Base-by-base conservation (phyloP, 2,329 filamentous ascomycete genomes). In the Penicillium sp. region DNA sequence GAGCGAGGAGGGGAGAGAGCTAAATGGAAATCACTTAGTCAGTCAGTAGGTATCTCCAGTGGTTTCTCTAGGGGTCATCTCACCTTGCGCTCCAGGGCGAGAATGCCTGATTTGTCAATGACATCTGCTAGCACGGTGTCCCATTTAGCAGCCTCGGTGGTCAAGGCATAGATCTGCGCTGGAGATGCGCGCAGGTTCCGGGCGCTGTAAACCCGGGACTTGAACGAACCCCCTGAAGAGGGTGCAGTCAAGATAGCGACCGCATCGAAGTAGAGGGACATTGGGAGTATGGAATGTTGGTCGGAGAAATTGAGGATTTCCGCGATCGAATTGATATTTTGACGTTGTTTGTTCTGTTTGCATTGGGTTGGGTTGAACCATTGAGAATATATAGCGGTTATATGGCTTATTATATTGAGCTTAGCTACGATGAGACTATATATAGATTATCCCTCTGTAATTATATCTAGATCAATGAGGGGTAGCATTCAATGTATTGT, bases 201-300 rank as follows among this genome's bases (percentile, higher is more conserved):
- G 58, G 82, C 81, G 43, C 77, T 81, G 74, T 94, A 97, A 45
- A 97, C 86, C 37, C 90, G 83, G 8, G 91, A 91, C 75, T 95
- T 96, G 62, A 97, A 82, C 27, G 91, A 96, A 19, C 91, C 91
- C n/a, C 89, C 88, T n/a, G 84, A 83, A 1, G 84, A 78, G 3
- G 86, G 77, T 7, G 82, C 83, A 4, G 84, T 83, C 56, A 99
- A 78, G 37, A 97, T 80, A 15, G 87, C 82, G 4, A 89, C 91
- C 7, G 93, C 89, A 79, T 97, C 94, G 73, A 96, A 89, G 74
- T 99, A 99, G 56, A 99, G 88, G 48, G 93, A 96, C 93, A 97
- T 97, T 45, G 54, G 52, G 54, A 21, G 9, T 29, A n/a, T 37
- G 31, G 37, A 41, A 47, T 60, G 51, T 38, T 50, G 48, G 23